A percentile compares a stretch with the other conserved stretches of the same genome.
phyloP scores from a whole-genome alignment of 768 basidiomycete genomes.

The Phanerodontia chrysosporium region DNA sequence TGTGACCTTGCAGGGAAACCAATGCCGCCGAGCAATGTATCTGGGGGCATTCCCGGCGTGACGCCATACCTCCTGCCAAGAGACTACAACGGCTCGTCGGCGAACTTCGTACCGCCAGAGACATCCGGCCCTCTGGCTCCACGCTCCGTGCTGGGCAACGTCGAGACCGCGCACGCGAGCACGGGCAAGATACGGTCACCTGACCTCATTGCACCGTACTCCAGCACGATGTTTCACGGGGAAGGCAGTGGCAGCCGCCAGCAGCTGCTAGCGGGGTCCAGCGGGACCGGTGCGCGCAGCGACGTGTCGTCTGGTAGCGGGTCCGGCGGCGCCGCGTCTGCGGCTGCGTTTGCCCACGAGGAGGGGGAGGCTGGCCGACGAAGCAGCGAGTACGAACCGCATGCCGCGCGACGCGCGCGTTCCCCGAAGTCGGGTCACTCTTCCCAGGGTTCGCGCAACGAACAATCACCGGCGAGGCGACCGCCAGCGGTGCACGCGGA shows the following conservation, averaged over 20 bases:
- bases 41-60: constrained; percentile 1
- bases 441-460: background rate
- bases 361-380: background rate
- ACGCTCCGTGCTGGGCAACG: background rate
- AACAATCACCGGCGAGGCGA: background rate
- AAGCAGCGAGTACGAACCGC: background rate
- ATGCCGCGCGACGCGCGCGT: background rate
- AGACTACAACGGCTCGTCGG: constrained; percentile 7
- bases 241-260: background rate
- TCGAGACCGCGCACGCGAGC: background rate
- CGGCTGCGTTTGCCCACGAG: background rate
- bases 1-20: background rate
- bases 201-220: background rate
- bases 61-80: constrained; percentile 12
- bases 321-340: background rate
- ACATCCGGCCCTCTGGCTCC: constrained; percentile 1
- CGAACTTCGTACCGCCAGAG: constrained; percentile 1
- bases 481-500: constrained; percentile 4
- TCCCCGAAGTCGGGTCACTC: background rate
- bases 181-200: background rate
- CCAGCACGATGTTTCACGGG: background rate
- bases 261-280: background rate
- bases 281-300: background rate
- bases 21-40: background rate
- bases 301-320: background rate